These are phyloP conservation scores for Alternaria burnsii DNA, from an alignment of 2,329 filamentous ascomycete genomes.

Conservation along the genomic window DNA sequence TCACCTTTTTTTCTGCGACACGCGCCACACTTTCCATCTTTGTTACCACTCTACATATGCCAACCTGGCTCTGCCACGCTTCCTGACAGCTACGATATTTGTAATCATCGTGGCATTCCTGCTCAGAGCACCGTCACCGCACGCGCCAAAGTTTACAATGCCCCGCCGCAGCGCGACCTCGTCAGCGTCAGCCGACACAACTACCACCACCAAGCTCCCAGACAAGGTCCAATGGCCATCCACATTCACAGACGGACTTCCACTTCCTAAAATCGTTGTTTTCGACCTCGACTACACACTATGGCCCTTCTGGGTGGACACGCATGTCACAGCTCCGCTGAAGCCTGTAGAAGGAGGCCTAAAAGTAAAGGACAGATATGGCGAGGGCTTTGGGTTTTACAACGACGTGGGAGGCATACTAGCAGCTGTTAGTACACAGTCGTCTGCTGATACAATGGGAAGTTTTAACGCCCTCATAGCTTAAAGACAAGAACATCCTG, in stretches of 20 bases:
- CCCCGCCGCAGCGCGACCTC: conserved; percentile 37
- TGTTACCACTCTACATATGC: background rate
- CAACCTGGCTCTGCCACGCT: conserved; percentile 1
- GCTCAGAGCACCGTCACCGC: background rate
- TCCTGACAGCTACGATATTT: background rate
- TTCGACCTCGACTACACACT: conserved; percentile 98
- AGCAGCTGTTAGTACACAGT: conserved; percentile 39
- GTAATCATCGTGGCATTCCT: background rate
- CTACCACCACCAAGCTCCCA: conserved; percentile 49
- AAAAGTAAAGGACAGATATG: conserved; percentile 61
- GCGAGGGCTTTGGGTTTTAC: conserved; percentile 59
- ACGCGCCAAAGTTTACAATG: conserved; percentile 30
- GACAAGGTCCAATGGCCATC: conserved; percentile 54
- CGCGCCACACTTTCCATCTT: conserved; percentile 9
- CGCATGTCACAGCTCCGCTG: conserved; percentile 81
- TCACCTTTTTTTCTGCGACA: conserved; percentile 3
- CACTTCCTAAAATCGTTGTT: conserved; percentile 82
- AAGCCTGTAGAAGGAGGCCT: conserved; percentile 57
- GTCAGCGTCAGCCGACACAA: conserved; percentile 30
- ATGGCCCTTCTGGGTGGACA: conserved; percentile 99
- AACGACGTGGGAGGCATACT: conserved; percentile 54
- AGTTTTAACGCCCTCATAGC: conserved; percentile 37
- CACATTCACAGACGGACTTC: conserved; percentile 71
- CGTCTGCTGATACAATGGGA: background rate
- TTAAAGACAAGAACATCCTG: conserved; percentile 58